Evolutionary conservation across 805 yeast species (phyloP).

Genomic region (Barnettozyma salicaria): DNA sequence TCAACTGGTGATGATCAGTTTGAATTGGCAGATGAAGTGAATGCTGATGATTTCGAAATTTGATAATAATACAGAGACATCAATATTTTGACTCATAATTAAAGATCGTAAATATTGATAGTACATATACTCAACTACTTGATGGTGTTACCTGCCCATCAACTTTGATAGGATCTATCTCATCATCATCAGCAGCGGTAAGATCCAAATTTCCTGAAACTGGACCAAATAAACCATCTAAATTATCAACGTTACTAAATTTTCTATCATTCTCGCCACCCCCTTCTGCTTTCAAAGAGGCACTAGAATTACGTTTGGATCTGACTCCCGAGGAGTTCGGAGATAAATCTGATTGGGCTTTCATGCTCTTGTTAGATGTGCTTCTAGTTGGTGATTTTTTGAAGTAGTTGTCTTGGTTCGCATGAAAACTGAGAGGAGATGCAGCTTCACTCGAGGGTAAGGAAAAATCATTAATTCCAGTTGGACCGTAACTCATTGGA

Average conservation of each 20-base stretch:
- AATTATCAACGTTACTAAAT: constrained; percentile 17
- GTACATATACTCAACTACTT: neutral
- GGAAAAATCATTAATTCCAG: constrained; percentile 7
- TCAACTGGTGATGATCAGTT: constrained; percentile 12
- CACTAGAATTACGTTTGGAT: constrained; percentile 1
- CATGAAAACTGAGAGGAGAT: constrained; percentile 15
- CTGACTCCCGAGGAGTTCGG: neutral
- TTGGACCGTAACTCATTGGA: neutral
- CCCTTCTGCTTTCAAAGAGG: neutral
- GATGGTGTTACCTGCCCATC: constrained; percentile 11
- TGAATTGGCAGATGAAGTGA: constrained; percentile 13
- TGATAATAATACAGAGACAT: no score
- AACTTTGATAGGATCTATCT: constrained; percentile 17
- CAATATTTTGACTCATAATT: no score
- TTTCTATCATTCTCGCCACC: neutral
- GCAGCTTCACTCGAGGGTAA: constrained; percentile 17
- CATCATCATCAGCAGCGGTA: constrained; percentile 9
- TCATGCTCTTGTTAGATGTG: constrained; percentile 5
- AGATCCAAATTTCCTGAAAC: constrained; percentile 2
- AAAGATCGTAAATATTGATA: no score
- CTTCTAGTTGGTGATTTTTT: constrained; percentile 5
- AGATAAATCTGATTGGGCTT: neutral
- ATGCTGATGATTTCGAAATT: neutral
- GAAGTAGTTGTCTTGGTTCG: constrained; percentile 11
- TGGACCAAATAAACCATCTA: constrained; percentile 20